These are phyloP conservation scores for Ceratocystis lukuohia DNA, from an alignment of 2,329 filamentous ascomycete genomes.

Conservation along the genomic window DNA sequence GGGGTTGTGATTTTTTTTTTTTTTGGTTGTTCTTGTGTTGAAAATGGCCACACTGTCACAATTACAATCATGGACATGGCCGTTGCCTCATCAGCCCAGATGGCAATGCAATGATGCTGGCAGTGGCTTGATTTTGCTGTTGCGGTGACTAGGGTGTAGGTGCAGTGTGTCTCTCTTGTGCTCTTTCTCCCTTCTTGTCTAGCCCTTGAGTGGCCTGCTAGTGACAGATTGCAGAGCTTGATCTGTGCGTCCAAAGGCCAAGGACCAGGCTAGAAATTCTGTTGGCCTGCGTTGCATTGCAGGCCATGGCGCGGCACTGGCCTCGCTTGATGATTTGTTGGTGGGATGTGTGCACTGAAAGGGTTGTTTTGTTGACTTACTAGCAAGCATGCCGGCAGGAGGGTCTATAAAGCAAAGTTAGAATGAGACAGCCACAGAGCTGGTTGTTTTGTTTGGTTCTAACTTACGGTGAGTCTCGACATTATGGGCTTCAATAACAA, in stretches of 20 bases:
- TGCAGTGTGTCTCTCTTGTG: too few species aligned
- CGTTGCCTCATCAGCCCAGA: too few species aligned
- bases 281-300: neutral
- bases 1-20: too few species aligned
- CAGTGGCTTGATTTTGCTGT: too few species aligned
- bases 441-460: neutral
- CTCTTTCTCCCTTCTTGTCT: neutral
- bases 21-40: too few species aligned
- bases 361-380: conserved; percentile 34
- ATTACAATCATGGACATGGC: too few species aligned
- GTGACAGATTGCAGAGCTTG: neutral
- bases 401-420: conserved; percentile 34
- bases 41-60: too few species aligned
- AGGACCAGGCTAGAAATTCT: neutral
- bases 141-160: neutral
- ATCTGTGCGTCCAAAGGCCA: neutral
- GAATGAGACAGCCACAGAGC: neutral
- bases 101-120: too few species aligned
- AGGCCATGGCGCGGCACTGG: neutral
- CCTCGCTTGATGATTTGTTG: neutral
- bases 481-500: conserved; percentile 62
- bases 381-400: conserved; percentile 53
- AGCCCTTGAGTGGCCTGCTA: neutral
- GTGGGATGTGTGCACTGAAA: neutral
- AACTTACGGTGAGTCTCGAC: conserved; percentile 59